Conservation (phyloP, 768 basidiomycete genomes). For the Fomitopsis pulvina region DNA sequence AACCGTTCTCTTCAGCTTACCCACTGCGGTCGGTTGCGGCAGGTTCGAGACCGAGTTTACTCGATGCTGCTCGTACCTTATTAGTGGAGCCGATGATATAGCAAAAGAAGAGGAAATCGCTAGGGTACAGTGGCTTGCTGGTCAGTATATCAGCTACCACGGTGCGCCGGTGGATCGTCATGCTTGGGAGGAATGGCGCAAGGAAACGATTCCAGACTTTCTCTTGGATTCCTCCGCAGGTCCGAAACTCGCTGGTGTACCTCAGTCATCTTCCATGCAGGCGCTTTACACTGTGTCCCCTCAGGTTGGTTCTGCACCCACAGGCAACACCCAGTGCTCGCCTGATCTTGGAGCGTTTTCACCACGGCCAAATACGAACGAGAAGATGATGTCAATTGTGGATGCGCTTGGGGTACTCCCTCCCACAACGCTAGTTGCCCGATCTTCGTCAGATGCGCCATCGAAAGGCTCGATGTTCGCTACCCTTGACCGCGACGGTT, state of each 20-base stretch:
- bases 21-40: constrained; percentile 43
- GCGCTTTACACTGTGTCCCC: constrained; percentile 49
- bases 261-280: constrained; percentile 43
- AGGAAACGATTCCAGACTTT: constrained; percentile 42
- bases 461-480: constrained; percentile 32
- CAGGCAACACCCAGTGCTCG: constrained; percentile 8
- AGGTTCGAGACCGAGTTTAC: constrained; percentile 68
- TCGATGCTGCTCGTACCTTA: constrained; percentile 58
- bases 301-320: constrained; percentile 18
- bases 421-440: background rate
- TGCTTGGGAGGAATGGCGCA: constrained; percentile 55
- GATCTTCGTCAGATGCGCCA: background rate
- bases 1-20: constrained; percentile 54
- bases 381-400: constrained; percentile 23
- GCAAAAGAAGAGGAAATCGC: constrained; percentile 30
- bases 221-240: constrained; percentile 10
- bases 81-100: constrained; percentile 45
- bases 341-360: constrained; percentile 25
- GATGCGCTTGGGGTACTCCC: constrained; percentile 16
- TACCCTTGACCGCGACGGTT: constrained; percentile 54
- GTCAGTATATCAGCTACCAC: constrained; percentile 57
- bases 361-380: constrained; percentile 18
- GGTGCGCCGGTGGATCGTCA: constrained; percentile 42
- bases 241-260: constrained; percentile 25
- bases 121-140: constrained; percentile 59